Evolutionary conservation across 345 rosid species (phyloP).

Genomic region (Kernera saxatilis): DNA sequence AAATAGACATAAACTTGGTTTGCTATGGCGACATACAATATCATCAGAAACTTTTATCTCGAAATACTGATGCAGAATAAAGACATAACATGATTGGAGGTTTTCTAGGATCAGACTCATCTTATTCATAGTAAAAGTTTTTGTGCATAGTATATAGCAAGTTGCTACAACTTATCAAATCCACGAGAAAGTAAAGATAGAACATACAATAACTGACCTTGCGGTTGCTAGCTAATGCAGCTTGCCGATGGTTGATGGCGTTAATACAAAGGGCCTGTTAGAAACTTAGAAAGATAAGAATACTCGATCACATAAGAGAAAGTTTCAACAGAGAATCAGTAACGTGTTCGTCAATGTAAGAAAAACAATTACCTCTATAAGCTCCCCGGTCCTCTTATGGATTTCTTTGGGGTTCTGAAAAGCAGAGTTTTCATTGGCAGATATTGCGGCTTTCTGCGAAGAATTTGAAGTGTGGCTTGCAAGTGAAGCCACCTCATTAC

Average conservation of each 20-base stretch:
- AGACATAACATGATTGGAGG: constrained; percentile 6
- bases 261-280: constrained; percentile 79
- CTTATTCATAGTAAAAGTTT: background rate
- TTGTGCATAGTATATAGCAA: background rate
- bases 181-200: constrained; percentile 1
- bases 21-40: background rate
- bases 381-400: constrained; percentile 79
- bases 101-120: constrained; percentile 1
- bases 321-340: constrained; percentile 13
- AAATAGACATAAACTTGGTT: background rate
- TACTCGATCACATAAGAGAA: constrained; percentile 14
- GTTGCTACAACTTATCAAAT: constrained; percentile 1
- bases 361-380: constrained; percentile 58
- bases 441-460: constrained; percentile 43
- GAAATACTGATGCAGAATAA: constrained; percentile 6
- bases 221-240: constrained; percentile 79
- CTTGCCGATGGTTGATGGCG: constrained; percentile 54
- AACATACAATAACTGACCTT: constrained; percentile 54
- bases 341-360: constrained; percentile 11
- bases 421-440: constrained; percentile 38
- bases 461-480: constrained; percentile 42
- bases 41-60: background rate
- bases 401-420: constrained; percentile 64
- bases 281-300: constrained; percentile 33
- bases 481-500: constrained; percentile 32